phyloP scores from a whole-genome alignment of 805 yeast species.

The Candida koratica region DNA sequence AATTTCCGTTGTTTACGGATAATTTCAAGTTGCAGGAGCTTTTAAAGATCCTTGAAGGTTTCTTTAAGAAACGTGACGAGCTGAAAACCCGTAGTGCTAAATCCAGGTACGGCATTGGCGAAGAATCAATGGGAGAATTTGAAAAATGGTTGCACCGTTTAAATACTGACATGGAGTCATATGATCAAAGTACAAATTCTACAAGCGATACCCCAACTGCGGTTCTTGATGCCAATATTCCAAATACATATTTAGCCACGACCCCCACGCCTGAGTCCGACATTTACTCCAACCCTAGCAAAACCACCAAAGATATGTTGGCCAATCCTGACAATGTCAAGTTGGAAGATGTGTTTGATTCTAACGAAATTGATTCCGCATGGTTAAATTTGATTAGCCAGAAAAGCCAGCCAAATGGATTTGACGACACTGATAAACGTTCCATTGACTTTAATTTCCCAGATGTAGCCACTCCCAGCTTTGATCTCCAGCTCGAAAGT shows the following conservation, averaged over 20 bases:
- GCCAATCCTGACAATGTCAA: neutral
- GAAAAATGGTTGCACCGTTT: conserved; percentile 5
- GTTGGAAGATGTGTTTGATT: neutral
- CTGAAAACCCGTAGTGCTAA: neutral
- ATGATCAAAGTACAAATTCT: conserved; percentile 2
- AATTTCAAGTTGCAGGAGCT: conserved; percentile 6
- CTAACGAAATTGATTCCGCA: conserved; percentile 7
- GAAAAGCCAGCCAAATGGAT: conserved; percentile 3
- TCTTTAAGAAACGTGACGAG: conserved; percentile 5
- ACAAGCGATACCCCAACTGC: conserved; percentile 2
- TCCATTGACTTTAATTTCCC: conserved; percentile 3
- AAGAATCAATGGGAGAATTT: conserved; percentile 1
- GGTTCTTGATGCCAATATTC: neutral
- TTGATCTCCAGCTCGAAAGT: conserved; percentile 7
- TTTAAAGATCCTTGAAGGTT: conserved; percentile 1
- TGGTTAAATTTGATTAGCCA: conserved; percentile 9
- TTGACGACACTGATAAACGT: neutral
- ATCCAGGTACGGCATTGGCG: neutral
- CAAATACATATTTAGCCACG: conserved; percentile 1
- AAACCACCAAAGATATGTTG: neutral
- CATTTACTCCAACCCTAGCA: conserved; percentile 6
- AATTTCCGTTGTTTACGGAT: conserved; percentile 8
- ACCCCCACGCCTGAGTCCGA: conserved; percentile 11
- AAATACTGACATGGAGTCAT: neutral
- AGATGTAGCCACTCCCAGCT: conserved; percentile 4